These are phyloP conservation scores for Sclerotinia borealis DNA, from an alignment of 2,329 filamentous ascomycete species.

Conservation along the genomic window DNA sequence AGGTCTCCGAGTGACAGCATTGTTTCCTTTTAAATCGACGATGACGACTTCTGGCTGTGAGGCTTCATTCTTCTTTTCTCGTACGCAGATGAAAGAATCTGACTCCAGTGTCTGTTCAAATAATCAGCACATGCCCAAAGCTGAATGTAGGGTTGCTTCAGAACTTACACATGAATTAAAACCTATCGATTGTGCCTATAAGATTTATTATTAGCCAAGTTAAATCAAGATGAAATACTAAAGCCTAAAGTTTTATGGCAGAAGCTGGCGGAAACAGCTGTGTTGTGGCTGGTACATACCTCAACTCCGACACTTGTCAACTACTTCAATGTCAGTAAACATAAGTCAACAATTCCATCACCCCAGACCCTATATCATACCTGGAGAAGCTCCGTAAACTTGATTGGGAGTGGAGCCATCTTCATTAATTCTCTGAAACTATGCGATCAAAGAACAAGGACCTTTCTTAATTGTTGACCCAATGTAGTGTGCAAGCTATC, in stretches of 20 bases:
- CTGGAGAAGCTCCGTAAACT: constrained; percentile 87
- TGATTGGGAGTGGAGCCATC: constrained; percentile 65
- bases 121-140: constrained; percentile 13
- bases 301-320: constrained; percentile 48
- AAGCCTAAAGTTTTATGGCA: constrained; percentile 17
- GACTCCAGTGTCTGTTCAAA: constrained; percentile 83
- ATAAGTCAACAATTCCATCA: constrained; percentile 52
- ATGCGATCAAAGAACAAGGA: constrained; percentile 24
- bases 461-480: constrained; percentile 14
- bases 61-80: constrained; percentile 83
- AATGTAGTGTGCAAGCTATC: constrained; percentile 8
- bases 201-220: constrained; percentile 29
- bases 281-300: constrained; percentile 37
- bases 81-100: constrained; percentile 91
- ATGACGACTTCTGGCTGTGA: constrained; percentile 93
- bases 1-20: constrained; percentile 87
- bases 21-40: constrained; percentile 93
- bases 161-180: constrained; percentile 78
- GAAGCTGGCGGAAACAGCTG: constrained; percentile 17
- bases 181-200: constrained; percentile 65
- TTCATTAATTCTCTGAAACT: constrained; percentile 14
- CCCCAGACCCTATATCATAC: constrained; percentile 79
- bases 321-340: constrained; percentile 33
- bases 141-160: constrained; percentile 11
- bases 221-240: constrained; percentile 8